phyloP scores from a whole-genome alignment of 1,284 basidiomycete genomes.

The Prillingera fragicola region DNA sequence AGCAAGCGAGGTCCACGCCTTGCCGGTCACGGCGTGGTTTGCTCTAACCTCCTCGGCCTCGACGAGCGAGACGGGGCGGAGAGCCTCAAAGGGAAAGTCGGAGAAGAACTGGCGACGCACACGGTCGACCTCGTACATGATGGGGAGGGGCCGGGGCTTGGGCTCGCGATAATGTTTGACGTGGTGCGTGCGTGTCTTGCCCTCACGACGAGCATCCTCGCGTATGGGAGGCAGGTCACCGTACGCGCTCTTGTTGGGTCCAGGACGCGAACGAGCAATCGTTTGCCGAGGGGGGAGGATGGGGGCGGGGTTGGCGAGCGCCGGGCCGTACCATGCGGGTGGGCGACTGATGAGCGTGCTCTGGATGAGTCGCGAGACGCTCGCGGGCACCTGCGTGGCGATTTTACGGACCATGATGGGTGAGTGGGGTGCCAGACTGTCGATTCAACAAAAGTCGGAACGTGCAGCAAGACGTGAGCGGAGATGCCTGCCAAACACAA shows the following conservation, averaged over 20 bases:
- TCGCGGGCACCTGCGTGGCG: conserved; percentile 81
- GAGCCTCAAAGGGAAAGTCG: conserved; percentile 94
- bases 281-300: conserved; percentile 72
- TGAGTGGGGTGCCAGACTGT: conserved; percentile 1
- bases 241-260: conserved; percentile 22
- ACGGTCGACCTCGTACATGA: conserved; percentile 79
- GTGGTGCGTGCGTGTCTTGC: conserved; percentile 1
- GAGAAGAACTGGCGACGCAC: conserved; percentile 86
- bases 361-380: conserved; percentile 74
- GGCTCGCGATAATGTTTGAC: conserved; percentile 50
- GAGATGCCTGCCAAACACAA: too few relatives aligned
- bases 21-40: conserved; percentile 57
- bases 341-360: conserved; percentile 62
- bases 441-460: too few relatives aligned
- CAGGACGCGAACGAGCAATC: conserved; percentile 51
- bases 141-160: conserved; percentile 57
- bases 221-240: conserved; percentile 20
- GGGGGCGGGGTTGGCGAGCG: conserved; percentile 79
- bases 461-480: too few relatives aligned
- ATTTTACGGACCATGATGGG: conserved; percentile 71
- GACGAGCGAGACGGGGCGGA: conserved; percentile 70
- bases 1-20: conserved; percentile 65
- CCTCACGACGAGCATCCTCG: not conserved
- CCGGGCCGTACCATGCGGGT: conserved; percentile 81
- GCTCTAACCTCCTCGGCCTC: conserved; percentile 56